Conservation (phyloP, 441 rosid genomes). For the Croton setiger region DNA sequence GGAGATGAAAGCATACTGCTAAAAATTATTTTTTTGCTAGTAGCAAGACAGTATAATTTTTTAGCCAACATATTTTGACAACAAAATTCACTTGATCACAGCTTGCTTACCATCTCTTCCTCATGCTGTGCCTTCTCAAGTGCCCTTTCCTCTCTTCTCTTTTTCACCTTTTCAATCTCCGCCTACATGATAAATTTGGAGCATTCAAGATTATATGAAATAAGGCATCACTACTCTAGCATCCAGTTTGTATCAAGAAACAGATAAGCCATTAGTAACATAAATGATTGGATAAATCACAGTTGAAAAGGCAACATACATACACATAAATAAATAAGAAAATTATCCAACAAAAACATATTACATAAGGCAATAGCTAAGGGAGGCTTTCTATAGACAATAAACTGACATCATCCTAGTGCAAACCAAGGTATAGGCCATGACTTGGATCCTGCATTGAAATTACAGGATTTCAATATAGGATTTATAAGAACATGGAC, state of each 20-base stretch:
- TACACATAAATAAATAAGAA: not conserved
- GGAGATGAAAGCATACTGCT: not conserved
- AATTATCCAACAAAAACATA: not conserved
- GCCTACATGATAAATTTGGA: constrained; percentile 43
- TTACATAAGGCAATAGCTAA: not conserved
- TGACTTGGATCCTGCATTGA: too few species aligned
- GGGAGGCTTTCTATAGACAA: not conserved
- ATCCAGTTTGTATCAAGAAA: not conserved
- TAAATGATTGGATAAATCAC: not conserved
- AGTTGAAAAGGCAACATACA: not conserved
- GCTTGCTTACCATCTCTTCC: constrained; percentile 81
- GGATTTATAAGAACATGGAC: too few species aligned
- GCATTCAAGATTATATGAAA: not conserved
- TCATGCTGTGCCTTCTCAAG: constrained; percentile 86
- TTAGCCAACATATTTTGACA: not conserved
- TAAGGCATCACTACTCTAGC: not conserved
- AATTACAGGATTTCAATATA: too few species aligned
- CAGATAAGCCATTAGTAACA: not conserved
- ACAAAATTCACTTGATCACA: not conserved
- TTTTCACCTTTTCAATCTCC: constrained; percentile 92
- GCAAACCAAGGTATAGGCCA: too few species aligned
- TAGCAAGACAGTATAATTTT: constrained; percentile 2
- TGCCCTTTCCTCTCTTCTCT: constrained; percentile 97
- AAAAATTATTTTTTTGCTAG: not conserved
- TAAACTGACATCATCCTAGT: not conserved